These are phyloP conservation scores for Saccharomyces hybrid DNA, from an alignment of 1,139 yeast species.

Conservation along the genomic window DNA sequence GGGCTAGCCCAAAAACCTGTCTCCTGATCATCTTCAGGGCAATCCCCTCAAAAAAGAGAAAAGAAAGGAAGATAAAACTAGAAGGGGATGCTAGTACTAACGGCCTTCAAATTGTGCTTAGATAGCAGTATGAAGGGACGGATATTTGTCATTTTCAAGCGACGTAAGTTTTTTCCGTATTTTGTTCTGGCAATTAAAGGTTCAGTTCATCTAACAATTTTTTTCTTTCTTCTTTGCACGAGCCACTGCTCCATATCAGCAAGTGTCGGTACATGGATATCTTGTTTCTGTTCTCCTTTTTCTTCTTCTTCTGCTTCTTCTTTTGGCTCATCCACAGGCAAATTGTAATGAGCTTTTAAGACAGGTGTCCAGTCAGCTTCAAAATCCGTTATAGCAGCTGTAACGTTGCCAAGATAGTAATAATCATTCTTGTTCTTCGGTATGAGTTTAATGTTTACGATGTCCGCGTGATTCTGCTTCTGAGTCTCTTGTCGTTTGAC, in stretches of 20 bases:
- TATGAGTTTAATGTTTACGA: constrained; percentile 7
- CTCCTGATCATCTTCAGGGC: too few species aligned
- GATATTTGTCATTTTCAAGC: too few species aligned
- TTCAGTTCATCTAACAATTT: constrained; percentile 2
- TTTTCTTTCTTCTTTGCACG: constrained; percentile 2
- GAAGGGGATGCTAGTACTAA: too few species aligned
- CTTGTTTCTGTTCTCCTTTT: neutral
- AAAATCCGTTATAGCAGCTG: constrained; percentile 4
- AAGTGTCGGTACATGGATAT: neutral
- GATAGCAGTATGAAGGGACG: too few species aligned
- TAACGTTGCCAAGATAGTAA: constrained; percentile 7
- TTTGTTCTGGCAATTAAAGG: neutral
- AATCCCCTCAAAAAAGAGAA: too few species aligned
- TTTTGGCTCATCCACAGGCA: neutral
- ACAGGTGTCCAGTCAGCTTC: constrained; percentile 11
- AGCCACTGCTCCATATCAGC: constrained; percentile 1
- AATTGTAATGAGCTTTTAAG: constrained; percentile 4
- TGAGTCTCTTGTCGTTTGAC: constrained; percentile 35
- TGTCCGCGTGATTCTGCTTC: constrained; percentile 15
- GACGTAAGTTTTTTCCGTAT: neutral
- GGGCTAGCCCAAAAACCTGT: too few species aligned
- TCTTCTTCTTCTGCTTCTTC: neutral
- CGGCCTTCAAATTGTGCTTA: too few species aligned
- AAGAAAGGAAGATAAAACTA: too few species aligned
- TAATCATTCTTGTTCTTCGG: constrained; percentile 7